Conservation (phyloP, 345 rosid genomes). For the Clausena lansium region DNA sequence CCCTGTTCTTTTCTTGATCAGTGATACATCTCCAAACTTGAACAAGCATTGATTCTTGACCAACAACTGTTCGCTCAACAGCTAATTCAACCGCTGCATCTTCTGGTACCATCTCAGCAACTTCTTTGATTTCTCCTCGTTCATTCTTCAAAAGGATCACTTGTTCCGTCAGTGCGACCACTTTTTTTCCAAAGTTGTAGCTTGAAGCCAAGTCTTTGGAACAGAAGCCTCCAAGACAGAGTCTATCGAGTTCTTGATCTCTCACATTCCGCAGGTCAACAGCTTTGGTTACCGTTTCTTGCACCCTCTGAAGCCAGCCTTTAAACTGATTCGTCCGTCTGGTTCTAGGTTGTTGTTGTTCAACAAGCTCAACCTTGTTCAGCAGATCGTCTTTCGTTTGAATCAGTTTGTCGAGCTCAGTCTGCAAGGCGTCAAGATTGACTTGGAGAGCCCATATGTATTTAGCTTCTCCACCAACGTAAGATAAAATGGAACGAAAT, state of each 20-base stretch:
- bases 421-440: background rate
- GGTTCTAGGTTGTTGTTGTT: background rate
- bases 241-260: background rate
- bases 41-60: background rate
- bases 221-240: background rate
- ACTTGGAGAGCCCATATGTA: background rate
- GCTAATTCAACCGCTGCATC: background rate
- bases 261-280: background rate
- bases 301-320: background rate
- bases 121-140: background rate
- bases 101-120: background rate
- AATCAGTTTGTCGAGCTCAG: background rate
- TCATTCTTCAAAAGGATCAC: background rate
- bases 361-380: background rate
- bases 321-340: background rate
- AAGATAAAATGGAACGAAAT: background rate
- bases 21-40: background rate
- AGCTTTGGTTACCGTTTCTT: background rate
- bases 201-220: background rate
- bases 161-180: background rate
- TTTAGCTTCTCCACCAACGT: background rate
- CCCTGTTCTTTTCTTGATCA: background rate
- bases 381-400: background rate
- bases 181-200: background rate
- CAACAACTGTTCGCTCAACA: background rate